Evolutionary conservation across 805 yeast species (phyloP), one percentile per base, ranked within the genome.

Genomic region (Saccharomycopsis javanensis): DNA sequence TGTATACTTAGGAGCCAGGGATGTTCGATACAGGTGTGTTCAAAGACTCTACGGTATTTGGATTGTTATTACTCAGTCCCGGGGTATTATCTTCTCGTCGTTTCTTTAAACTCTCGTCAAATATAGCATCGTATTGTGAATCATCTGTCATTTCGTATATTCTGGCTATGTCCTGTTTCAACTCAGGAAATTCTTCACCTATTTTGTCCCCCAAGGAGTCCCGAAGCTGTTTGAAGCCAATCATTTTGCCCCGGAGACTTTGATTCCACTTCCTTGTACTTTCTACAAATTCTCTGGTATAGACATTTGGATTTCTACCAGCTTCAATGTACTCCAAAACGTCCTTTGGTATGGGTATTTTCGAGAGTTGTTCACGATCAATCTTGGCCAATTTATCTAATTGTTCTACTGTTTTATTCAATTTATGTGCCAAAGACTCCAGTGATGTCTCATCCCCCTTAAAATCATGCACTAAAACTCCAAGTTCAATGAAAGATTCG

Each of bases 221-320:
- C 64, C 87, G 74, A 62, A 91, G 77, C 57, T 79, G 76, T 53
- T 67, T 71, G 71, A 86, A 76, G 0, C 90, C 96, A 48, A 72
- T 65, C 79, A 88, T 81, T 68, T 88, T 88, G 3, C 97, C 98
- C 65, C 89, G 80, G 56, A 94, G 75, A 62, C 85, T 82, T 65
- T 95, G 97, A 66, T 94, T 94, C 50, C 90, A 83, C 64, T 88
- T 84, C 42, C 90, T 83, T n/a, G 94, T 86, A 35, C 92, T 88
- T 68, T 94, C 99, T 15, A 92, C 88, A 71, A 94, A 94, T 71
- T 94, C 99, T 68, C 99, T 79, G 0, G 98, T 90, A 70, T 94
- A 94, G 42, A 94, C 90, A 67, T 94, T 98, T 0, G 99, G 98
- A 67, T 94, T 94, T 63, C 99, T 76, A 1, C 99, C 99, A 66